phyloP scores from a whole-genome alignment of 495 filamentous ascomycete species.

The Podospora comata region DNA sequence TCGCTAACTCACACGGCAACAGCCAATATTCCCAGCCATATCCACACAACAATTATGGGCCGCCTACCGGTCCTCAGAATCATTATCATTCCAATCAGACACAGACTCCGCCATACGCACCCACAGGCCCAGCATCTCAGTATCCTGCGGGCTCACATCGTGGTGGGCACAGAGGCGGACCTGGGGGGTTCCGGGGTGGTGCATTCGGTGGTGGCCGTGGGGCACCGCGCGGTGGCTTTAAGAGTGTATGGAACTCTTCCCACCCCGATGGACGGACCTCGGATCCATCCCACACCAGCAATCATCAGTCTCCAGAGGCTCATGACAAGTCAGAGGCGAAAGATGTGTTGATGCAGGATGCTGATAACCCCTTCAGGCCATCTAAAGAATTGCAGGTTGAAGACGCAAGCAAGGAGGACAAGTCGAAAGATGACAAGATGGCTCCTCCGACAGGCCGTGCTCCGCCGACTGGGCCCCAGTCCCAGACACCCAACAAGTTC shows the following conservation, averaged over 20 bases:
- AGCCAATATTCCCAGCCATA: constrained; percentile 58
- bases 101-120: constrained; percentile 51
- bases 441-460: constrained; percentile 42
- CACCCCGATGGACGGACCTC: constrained; percentile 24
- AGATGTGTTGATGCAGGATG: constrained; percentile 45
- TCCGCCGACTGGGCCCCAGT: constrained; percentile 51
- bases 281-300: constrained; percentile 32
- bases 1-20: constrained; percentile 27
- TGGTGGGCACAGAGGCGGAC: constrained; percentile 48
- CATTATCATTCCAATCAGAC: constrained; percentile 35
- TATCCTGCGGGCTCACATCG: constrained; percentile 52
- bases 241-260: constrained; percentile 33
- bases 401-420: constrained; percentile 51
- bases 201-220: constrained; percentile 35
- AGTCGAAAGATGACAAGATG: constrained; percentile 42
- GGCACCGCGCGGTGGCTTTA: constrained; percentile 37
- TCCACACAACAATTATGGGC: constrained; percentile 52
- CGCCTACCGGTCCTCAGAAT: constrained; percentile 50
- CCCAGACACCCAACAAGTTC: constrained; percentile 60
- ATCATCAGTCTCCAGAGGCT: constrained; percentile 47
- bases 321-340: constrained; percentile 30
- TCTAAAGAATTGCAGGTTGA: constrained; percentile 64
- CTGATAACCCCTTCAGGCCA: constrained; percentile 59
- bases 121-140: constrained; percentile 50
- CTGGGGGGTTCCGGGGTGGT: constrained; percentile 40